These are phyloP conservation scores for Leccinum obscurum DNA, from an alignment of 768 basidiomycete genomes.

Conservation along the genomic window DNA sequence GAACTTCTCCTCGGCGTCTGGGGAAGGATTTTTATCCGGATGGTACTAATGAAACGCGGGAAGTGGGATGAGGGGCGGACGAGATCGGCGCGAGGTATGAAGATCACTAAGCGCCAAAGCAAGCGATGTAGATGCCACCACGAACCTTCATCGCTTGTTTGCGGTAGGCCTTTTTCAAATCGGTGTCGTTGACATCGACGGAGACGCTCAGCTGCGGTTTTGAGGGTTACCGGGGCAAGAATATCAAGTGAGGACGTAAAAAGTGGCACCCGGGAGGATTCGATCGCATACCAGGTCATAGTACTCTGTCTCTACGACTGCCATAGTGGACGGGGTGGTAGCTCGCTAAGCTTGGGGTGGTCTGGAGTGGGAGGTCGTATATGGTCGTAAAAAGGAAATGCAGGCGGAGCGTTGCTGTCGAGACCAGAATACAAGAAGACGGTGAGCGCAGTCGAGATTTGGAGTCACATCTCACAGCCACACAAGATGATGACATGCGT, in stretches of 20 bases:
- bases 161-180: slow-evolving; percentile 93
- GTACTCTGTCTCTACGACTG: slow-evolving; percentile 89
- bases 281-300: slow-evolving; percentile 70
- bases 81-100: not conserved
- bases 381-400: slow-evolving; percentile 2
- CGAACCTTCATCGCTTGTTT: slow-evolving; percentile 90
- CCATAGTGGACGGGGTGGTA: slow-evolving; percentile 44
- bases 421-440: not conserved
- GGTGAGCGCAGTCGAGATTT: not conserved
- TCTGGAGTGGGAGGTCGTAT: slow-evolving; percentile 3
- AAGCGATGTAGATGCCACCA: slow-evolving; percentile 6
- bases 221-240: not conserved
- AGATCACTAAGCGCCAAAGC: not conserved
- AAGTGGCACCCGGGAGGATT: not conserved
- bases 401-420: not conserved
- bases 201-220: slow-evolving; percentile 61
- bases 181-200: slow-evolving; percentile 73
- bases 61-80: not conserved
- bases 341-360: not conserved
- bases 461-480: slow-evolving; percentile 29
- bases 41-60: slow-evolving; percentile 63
- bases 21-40: slow-evolving; percentile 91
- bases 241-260: slow-evolving; percentile 1
- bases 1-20: slow-evolving; percentile 95
- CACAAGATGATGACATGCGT: slow-evolving; percentile 23